Evolutionary conservation across 2,329 filamentous ascomycete species (phyloP), one percentile per base, ranked within the genome.

Genomic region (Arthrobotrys entomopaga): DNA sequence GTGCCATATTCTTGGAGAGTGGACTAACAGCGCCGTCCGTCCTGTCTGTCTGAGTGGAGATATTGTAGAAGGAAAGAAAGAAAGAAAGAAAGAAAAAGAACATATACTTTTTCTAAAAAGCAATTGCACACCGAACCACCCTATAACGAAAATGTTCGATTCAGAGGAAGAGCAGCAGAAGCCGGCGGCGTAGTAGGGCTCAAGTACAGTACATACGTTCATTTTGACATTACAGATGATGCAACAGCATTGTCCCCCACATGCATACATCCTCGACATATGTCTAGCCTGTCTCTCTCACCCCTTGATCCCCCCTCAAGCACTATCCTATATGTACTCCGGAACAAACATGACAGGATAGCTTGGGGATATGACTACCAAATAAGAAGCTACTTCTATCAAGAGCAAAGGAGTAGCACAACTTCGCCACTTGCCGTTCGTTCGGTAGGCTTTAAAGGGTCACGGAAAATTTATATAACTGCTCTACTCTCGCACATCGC

Each of bases 401-500:
- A 60, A 66, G n/a, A 49, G 40, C 50, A 73, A 65, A 73, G 69
- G 69, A 73, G 60, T 5, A 57, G 34, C 53, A 58, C 49, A 73
- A 61, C 69, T 73, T 73, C 69, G 69, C 69, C 69, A 73, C 69
- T 73, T 65, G 59, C 69, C 56, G 60, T 73, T 65, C 56, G 60
- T 73, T 65, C 53, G 69, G 69, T 60, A 66, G 69, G 61, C 69
- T 65, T 73, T 56, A 73, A 61, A 63, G 42, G 58, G 42, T 54
- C 50, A 65, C 52, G 69, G 69, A 73, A 66, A 69, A 65, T 73
- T 72, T 73, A 73, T 73, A 73, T 73, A 73, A 70, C 65, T 64
- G 58, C 69, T 73, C 69, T 63, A 59, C 69, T 66, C 63, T 73
- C 69, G 69, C 69, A 73, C 69, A 60, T 73, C 69, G 69, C 69